Evolutionary conservation across 148 eudicot genomes (phyloP).

Genomic region (Nepenthes mirabilis): DNA sequence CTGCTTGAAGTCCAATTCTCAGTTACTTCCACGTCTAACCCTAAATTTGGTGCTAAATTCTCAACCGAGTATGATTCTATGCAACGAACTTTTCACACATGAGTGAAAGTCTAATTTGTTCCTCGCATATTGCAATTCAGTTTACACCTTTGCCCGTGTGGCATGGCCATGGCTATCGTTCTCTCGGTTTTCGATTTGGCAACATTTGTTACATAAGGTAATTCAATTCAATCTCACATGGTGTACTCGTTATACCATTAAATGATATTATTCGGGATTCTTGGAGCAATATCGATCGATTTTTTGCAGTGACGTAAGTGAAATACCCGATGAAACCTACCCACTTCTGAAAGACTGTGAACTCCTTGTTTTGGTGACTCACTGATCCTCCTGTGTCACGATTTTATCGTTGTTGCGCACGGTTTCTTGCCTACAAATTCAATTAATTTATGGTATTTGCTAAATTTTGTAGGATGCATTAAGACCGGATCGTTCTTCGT

Average conservation of each 20-base stretch:
- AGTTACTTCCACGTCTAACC: too few relatives aligned
- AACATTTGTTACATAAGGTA: conserved; percentile 93
- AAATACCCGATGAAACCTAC: conserved; percentile 89
- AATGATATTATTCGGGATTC: background rate
- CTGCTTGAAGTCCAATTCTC: too few relatives aligned
- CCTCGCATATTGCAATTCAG: conserved; percentile 21
- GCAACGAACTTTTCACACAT: too few relatives aligned
- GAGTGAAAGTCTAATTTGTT: background rate
- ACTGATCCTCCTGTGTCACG: conserved; percentile 8
- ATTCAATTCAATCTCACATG: background rate
- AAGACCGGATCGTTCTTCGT: conserved; percentile 83
- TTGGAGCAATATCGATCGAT: background rate
- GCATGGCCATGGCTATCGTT: conserved; percentile 87
- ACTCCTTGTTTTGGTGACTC: conserved; percentile 59
- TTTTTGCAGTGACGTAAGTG: conserved; percentile 84
- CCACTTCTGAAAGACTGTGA: conserved; percentile 85
- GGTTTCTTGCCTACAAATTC: background rate
- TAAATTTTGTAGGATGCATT: conserved; percentile 54
- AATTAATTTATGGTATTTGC: conserved; percentile 1
- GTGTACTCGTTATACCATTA: background rate
- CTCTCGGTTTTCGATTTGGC: conserved; percentile 90
- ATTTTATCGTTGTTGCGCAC: background rate
- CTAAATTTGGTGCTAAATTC: too few relatives aligned
- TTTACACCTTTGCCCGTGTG: conserved; percentile 94
- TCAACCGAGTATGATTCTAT: too few relatives aligned